phyloP scores from a whole-genome alignment of 179 eudicot species.

The Nepenthes alata region DNA sequence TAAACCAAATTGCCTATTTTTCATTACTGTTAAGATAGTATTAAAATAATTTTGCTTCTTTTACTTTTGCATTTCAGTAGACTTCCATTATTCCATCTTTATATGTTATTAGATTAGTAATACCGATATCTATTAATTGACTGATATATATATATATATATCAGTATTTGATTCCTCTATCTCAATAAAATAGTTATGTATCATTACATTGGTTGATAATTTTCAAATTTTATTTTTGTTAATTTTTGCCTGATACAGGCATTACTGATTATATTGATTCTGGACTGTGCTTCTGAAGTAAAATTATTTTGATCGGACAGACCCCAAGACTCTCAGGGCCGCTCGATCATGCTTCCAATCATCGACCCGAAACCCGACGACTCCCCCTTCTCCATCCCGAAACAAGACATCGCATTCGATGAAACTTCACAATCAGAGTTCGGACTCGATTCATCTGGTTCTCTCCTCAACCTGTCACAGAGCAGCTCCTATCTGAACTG shows the following conservation, averaged over 20 bases:
- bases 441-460: constrained; percentile 54
- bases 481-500: constrained; percentile 28
- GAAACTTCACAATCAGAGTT: constrained; percentile 29
- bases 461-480: constrained; percentile 62
- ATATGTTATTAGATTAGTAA: no score
- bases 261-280: no score
- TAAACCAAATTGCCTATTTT: no score
- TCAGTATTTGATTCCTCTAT: no score
- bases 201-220: no score
- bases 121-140: no score
- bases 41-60: constrained; percentile 5
- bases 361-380: constrained; percentile 25
- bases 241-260: no score
- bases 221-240: no score
- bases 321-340: constrained; percentile 17
- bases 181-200: no score
- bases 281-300: no score
- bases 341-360: constrained; percentile 26
- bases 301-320: constrained; percentile 10
- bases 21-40: no score
- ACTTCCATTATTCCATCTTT: constrained; percentile 20
- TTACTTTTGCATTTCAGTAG: constrained; percentile 24
- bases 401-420: constrained; percentile 25
- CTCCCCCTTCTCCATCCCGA: constrained; percentile 20
- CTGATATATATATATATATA: no score